phyloP scores from a whole-genome alignment of 768 basidiomycete genomes.

The Steccherinum ochraceum region DNA sequence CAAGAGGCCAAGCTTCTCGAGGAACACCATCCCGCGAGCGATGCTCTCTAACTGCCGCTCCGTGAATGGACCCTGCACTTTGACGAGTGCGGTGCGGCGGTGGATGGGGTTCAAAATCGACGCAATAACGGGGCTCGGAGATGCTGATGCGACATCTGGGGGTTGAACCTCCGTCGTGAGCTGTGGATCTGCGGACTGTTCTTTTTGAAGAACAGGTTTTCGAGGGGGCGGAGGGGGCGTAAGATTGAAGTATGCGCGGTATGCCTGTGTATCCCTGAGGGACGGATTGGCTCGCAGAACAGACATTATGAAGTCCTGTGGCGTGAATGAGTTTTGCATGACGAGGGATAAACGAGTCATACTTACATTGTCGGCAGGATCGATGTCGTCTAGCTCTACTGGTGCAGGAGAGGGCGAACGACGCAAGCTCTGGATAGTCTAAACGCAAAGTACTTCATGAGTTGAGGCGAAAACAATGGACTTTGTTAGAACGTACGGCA shows the following conservation, averaged over 20 bases:
- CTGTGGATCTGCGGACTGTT: slow-evolving; percentile 19
- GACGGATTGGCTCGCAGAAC: slow-evolving; percentile 92
- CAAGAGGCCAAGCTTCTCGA: slow-evolving; percentile 93
- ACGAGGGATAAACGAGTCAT: neutral
- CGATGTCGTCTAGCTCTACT: slow-evolving; percentile 20
- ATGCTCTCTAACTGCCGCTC: slow-evolving; percentile 93
- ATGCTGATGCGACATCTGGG: slow-evolving; percentile 30
- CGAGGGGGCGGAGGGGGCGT: slow-evolving; percentile 35
- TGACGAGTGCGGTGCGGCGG: slow-evolving; percentile 88
- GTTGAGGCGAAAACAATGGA: neutral
- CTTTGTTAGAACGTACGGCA: slow-evolving; percentile 14
- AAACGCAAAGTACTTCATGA: neutral
- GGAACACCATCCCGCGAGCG: slow-evolving; percentile 86
- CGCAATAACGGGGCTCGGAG: slow-evolving; percentile 50
- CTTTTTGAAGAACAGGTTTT: slow-evolving; percentile 21
- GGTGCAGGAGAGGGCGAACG: slow-evolving; percentile 6
- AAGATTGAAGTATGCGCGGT: slow-evolving; percentile 85
- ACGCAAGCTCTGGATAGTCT: slow-evolving; percentile 23
- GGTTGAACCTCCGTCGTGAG: slow-evolving; percentile 15
- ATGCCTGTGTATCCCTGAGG: slow-evolving; percentile 81
- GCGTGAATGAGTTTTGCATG: neutral
- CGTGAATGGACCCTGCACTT: slow-evolving; percentile 93
- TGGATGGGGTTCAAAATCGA: slow-evolving; percentile 82
- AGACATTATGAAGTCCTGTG: slow-evolving; percentile 92
- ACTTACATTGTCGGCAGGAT: slow-evolving; percentile 24